Percentiles rank a stretch among this genome's conserved stretches.
Conservation (phyloP, 768 basidiomycete genomes). For the Tubosaeta sp. region DNA sequence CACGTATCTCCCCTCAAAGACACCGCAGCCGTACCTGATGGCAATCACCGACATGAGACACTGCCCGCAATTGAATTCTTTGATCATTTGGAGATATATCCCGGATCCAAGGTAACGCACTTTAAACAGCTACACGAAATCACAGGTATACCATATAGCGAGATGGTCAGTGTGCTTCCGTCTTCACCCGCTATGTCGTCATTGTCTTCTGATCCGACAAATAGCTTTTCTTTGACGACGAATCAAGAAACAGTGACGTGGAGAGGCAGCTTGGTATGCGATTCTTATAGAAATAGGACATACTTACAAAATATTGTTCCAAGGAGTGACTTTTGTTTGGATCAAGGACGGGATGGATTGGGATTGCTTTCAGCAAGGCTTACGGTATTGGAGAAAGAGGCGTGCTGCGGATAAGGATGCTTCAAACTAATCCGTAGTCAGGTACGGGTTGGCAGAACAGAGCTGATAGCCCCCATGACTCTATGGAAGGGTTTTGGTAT, state of each 20-base stretch:
- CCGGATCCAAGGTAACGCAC: conserved; percentile 77
- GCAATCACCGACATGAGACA: conserved; percentile 18
- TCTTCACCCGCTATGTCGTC: neutral
- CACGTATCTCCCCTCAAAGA: conserved; percentile 38
- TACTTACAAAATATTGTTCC: neutral
- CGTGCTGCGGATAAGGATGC: conserved; percentile 23
- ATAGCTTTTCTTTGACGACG: conserved; percentile 72
- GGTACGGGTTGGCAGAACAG: neutral
- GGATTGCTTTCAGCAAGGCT: conserved; percentile 63
- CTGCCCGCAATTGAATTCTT: conserved; percentile 58
- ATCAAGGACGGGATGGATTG: conserved; percentile 59
- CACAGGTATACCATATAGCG: conserved; percentile 72
- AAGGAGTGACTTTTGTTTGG: conserved; percentile 81
- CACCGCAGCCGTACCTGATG: neutral
- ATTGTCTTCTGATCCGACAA: neutral
- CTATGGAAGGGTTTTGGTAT: conserved; percentile 4
- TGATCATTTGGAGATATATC: conserved; percentile 71
- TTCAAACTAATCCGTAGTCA: conserved; percentile 4
- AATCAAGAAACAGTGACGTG: conserved; percentile 50
- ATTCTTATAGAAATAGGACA: neutral
- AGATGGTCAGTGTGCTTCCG: conserved; percentile 54
- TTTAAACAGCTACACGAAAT: conserved; percentile 70
- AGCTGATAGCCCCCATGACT: neutral
- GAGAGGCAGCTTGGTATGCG: conserved; percentile 44
- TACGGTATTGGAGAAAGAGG: conserved; percentile 63